phyloP scores from a whole-genome alignment of 2,329 filamentous ascomycete genomes.

The Talaromyces amestolkiae region DNA sequence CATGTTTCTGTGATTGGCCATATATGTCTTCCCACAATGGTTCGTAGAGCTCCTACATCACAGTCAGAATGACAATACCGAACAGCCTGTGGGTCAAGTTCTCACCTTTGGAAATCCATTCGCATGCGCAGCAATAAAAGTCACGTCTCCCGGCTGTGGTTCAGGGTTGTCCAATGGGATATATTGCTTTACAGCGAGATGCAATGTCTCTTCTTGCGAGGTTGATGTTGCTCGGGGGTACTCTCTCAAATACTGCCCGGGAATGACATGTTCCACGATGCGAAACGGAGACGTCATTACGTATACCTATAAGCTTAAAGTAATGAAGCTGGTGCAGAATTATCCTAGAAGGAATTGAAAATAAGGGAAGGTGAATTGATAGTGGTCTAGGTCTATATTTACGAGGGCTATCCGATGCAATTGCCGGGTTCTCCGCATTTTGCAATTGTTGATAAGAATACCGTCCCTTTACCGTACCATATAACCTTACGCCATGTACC shows the following conservation, averaged over 20 bases:
- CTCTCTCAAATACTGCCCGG: conserved; percentile 76
- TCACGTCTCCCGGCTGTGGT: conserved; percentile 73
- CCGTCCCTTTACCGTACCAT: not conserved
- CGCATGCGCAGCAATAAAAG: conserved; percentile 81
- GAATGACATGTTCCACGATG: conserved; percentile 70
- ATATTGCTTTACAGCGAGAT: conserved; percentile 83
- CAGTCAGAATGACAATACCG: not conserved
- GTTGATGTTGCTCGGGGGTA: conserved; percentile 70
- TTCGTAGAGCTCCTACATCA: conserved; percentile 77
- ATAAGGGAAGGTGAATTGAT: not conserved
- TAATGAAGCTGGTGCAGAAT: not conserved
- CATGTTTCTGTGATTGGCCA: conserved; percentile 54
- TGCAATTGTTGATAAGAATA: not conserved
- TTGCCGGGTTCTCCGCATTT: conserved; percentile 10
- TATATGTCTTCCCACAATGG: conserved; percentile 84
- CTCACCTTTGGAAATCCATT: conserved; percentile 87
- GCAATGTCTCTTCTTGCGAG: conserved; percentile 70
- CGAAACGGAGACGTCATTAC: conserved; percentile 33
- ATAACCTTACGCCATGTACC: not conserved
- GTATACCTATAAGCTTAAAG: not conserved
- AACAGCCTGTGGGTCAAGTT: not conserved
- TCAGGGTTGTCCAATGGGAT: conserved; percentile 67
- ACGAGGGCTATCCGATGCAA: not conserved
- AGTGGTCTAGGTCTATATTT: not conserved
- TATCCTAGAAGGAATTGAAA: too few species aligned